Percentiles rank a stretch among this genome's conserved stretches.
Evolutionary conservation across 2,329 filamentous ascomycete genomes (phyloP).

Genomic region (Hymenoscyphus infarciens): DNA sequence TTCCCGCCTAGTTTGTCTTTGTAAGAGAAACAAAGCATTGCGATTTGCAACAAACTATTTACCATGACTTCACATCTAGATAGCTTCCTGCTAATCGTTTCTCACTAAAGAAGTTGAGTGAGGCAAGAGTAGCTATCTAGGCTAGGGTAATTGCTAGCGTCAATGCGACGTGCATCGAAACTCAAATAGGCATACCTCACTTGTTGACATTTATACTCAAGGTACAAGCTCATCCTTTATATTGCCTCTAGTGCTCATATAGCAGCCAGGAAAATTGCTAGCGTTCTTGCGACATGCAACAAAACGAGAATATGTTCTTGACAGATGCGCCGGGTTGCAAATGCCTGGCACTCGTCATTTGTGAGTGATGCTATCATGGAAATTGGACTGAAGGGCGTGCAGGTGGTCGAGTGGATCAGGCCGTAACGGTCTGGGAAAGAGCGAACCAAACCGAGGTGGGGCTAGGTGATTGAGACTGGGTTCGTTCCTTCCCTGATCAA

Average conservation of each 20-base stretch:
- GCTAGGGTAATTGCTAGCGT: neutral
- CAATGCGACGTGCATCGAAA: neutral
- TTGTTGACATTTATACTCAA: neutral
- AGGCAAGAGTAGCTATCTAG: too few relatives aligned
- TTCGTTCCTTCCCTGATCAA: too few relatives aligned
- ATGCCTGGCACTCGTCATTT: neutral
- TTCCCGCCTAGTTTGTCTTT: too few relatives aligned
- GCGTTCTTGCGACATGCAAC: neutral
- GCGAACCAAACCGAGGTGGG: neutral
- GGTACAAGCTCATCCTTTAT: neutral
- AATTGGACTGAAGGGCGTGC: neutral
- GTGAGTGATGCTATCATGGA: neutral
- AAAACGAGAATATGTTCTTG: neutral
- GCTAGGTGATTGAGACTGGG: neutral
- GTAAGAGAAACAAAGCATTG: too few relatives aligned
- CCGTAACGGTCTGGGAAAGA: neutral
- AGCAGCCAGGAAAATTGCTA: neutral
- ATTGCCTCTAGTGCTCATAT: neutral
- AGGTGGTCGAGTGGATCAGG: too few relatives aligned
- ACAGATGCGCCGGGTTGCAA: neutral
- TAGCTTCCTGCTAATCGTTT: neutral
- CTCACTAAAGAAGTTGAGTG: neutral
- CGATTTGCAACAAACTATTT: neutral
- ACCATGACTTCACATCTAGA: neutral
- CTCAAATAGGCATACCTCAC: neutral